Percentiles rank a stretch among this genome's conserved stretches.
Evolutionary conservation across 306 rosid genomes (phyloP).

Genomic region (Cyamopsis tetragonoloba): DNA sequence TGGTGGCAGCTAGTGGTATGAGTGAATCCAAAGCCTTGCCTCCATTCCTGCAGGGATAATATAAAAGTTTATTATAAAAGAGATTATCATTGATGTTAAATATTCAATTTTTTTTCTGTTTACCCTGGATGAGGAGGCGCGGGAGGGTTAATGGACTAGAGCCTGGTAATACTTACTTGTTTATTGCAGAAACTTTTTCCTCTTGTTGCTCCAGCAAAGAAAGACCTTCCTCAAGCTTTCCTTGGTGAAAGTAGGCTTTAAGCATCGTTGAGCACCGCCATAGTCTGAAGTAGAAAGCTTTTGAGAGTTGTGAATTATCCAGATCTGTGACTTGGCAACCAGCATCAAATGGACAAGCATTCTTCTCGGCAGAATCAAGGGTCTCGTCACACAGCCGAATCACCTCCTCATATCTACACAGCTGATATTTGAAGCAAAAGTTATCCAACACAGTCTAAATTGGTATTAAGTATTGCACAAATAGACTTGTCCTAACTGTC

Average conservation of each 20-base stretch:
- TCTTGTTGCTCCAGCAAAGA: constrained; percentile 66
- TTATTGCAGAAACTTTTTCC: constrained; percentile 44
- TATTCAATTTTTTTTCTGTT: constrained; percentile 5
- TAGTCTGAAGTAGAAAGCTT: constrained; percentile 55
- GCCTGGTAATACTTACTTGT: constrained; percentile 42
- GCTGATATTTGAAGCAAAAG: constrained; percentile 51
- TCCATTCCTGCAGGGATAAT: constrained; percentile 59
- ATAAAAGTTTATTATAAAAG: constrained; percentile 28
- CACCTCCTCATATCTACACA: constrained; percentile 77
- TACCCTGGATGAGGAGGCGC: not conserved
- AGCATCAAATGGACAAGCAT: constrained; percentile 40
- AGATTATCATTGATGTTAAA: constrained; percentile 2
- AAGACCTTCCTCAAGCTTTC: constrained; percentile 90
- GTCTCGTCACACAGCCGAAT: constrained; percentile 74
- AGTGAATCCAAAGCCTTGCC: constrained; percentile 61
- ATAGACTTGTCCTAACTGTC: constrained; percentile 8
- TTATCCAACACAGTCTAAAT: constrained; percentile 24
- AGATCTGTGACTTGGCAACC: constrained; percentile 29
- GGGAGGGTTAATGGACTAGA: constrained; percentile 1
- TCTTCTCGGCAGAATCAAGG: constrained; percentile 78
- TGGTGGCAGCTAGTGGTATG: constrained; percentile 57
- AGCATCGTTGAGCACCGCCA: constrained; percentile 80
- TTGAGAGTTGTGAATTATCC: constrained; percentile 45
- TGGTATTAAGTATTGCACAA: constrained; percentile 14
- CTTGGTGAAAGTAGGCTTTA: constrained; percentile 67